phyloP scores from a whole-genome alignment of 1,139 yeast genomes.

The Saccharomycopsis hybrid region DNA sequence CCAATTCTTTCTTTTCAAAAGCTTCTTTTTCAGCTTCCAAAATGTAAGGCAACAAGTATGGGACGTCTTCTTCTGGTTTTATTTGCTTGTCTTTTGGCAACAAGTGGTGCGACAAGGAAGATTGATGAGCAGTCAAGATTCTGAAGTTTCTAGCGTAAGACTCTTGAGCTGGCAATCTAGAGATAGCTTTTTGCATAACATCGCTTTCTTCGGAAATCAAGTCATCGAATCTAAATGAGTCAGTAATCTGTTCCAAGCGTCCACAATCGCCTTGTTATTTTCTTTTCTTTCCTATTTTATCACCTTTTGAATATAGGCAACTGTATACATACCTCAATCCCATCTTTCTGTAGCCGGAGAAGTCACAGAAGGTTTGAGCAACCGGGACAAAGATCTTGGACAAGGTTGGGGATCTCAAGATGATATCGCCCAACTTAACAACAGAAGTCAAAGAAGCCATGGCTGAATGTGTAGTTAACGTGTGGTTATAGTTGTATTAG shows the following conservation, averaged over 20 bases:
- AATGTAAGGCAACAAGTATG: conserved; percentile 81
- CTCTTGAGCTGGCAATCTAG: conserved; percentile 80
- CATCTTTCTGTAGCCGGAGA: conserved; percentile 88
- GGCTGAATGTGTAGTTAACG: too few species aligned
- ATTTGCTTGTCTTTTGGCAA: conserved; percentile 77
- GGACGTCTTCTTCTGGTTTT: conserved; percentile 75
- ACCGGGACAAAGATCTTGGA: conserved; percentile 72
- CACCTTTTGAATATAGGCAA: background rate
- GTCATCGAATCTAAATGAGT: conserved; percentile 58
- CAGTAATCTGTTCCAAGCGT: conserved; percentile 5
- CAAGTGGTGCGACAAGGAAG: conserved; percentile 74
- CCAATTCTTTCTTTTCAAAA: conserved; percentile 80
- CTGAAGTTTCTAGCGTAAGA: conserved; percentile 89
- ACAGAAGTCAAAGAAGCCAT: conserved; percentile 79
- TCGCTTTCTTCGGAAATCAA: conserved; percentile 83
- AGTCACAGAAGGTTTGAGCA: conserved; percentile 64
- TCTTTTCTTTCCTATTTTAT: conserved; percentile 1
- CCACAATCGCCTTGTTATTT: too few species aligned
- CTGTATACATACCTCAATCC: conserved; percentile 57
- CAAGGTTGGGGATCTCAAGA: conserved; percentile 74
- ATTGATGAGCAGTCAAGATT: conserved; percentile 86
- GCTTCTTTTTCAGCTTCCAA: conserved; percentile 94
- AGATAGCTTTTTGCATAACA: conserved; percentile 76
- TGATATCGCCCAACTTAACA: conserved; percentile 74
- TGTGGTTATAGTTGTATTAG: too few species aligned